Conservation (phyloP, 768 basidiomycete species). For the Filobasidium wieringae region DNA sequence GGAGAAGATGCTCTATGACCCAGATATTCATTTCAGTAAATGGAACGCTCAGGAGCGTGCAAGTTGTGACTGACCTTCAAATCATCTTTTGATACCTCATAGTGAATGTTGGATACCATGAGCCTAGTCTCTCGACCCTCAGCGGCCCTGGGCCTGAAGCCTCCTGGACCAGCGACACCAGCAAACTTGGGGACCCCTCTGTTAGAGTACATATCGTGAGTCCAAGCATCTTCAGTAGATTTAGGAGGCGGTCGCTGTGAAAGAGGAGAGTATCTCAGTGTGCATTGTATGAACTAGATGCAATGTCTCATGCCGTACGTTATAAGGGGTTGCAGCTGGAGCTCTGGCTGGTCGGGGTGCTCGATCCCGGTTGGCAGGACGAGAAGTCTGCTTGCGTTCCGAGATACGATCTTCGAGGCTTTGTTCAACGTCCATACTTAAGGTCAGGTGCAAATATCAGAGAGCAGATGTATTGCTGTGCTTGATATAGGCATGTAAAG, state of each 20-base stretch:
- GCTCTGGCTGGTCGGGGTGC: conserved; percentile 3
- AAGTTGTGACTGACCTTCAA: conserved; percentile 54
- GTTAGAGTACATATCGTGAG: conserved; percentile 19
- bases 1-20: conserved; percentile 14
- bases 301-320: background rate
- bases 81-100: conserved; percentile 80
- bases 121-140: conserved; percentile 46
- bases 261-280: background rate
- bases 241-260: conserved; percentile 30
- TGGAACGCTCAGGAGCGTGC: background rate
- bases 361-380: background rate
- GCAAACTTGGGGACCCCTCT: conserved; percentile 32
- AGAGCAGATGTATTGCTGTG: no score
- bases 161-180: conserved; percentile 18
- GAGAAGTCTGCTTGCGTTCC: background rate
- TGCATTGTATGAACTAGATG: background rate
- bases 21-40: no score
- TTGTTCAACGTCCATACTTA: background rate
- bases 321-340: conserved; percentile 15
- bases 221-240: conserved; percentile 11
- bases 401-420: background rate
- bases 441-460: no score
- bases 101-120: conserved; percentile 76
- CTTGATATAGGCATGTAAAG: no score
- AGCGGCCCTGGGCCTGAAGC: conserved; percentile 2